Conservation (phyloP, 1,284 basidiomycete genomes). For the Neonothopanus nambi region DNA sequence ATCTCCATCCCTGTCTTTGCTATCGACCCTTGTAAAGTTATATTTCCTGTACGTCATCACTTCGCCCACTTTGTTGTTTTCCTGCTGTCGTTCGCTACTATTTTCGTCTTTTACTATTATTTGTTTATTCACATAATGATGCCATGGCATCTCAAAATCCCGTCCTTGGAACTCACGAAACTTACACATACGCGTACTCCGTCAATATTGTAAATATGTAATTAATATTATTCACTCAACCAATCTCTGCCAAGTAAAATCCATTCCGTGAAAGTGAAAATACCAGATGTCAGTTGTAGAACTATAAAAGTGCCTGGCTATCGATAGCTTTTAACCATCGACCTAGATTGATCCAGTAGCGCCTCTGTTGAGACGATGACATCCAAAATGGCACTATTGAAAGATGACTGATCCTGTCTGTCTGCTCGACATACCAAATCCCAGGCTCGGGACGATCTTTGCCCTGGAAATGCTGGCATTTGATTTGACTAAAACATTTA, state of each 20-base stretch:
- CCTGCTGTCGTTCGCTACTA: conserved; percentile 1
- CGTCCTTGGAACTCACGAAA: conserved; percentile 10
- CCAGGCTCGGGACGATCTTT: conserved; percentile 31
- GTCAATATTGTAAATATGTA: no score
- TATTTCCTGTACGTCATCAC: conserved; percentile 14
- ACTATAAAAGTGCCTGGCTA: neutral
- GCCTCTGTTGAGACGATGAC: conserved; percentile 34
- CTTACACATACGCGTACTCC: neutral
- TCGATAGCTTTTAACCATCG: conserved; percentile 39
- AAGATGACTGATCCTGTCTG: conserved; percentile 38
- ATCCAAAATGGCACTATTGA: conserved; percentile 44
- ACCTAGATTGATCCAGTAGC: conserved; percentile 42
- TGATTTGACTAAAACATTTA: conserved; percentile 10
- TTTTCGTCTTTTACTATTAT: no score
- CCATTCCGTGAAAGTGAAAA: no score
- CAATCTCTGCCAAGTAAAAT: no score
- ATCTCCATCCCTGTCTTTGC: neutral
- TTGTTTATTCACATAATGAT: no score
- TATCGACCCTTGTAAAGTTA: neutral
- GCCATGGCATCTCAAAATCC: no score
- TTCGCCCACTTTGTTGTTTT: neutral
- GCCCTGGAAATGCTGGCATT: conserved; percentile 22
- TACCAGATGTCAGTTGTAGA: no score
- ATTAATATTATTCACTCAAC: no score
- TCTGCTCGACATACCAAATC: conserved; percentile 42